Conservation (phyloP, 164 flowering plant species). For the Umbilicus rupestris region DNA sequence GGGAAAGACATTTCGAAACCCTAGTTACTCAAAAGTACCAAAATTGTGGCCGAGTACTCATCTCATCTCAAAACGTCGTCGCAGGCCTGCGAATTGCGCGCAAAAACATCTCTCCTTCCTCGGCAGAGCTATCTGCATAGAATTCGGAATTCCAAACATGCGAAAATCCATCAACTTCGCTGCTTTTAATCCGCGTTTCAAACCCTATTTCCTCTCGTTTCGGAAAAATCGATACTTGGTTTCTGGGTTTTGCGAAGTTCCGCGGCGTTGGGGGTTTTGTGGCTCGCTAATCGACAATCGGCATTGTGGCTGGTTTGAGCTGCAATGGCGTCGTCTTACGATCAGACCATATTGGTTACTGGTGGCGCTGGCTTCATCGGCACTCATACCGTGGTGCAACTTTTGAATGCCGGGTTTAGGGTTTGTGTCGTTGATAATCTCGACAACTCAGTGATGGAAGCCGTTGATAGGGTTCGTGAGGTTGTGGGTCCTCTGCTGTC, state of each 20-base stretch:
- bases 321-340: conserved; percentile 1
- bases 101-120: not conserved
- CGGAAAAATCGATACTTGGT: not conserved
- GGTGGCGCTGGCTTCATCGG: conserved; percentile 98
- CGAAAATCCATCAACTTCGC: conserved; percentile 1
- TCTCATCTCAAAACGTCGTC: not conserved
- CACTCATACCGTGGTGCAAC: conserved; percentile 78
- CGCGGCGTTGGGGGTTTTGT: not conserved
- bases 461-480: conserved; percentile 49
- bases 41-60: not conserved
- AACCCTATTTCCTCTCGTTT: not conserved
- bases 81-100: not conserved
- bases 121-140: not conserved
- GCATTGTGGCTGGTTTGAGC: not conserved
- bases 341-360: conserved; percentile 54
- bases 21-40: too few species aligned
- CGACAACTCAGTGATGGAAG: conserved; percentile 59
- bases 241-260: not conserved
- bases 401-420: conserved; percentile 49
- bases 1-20: too few species aligned
- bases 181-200: not conserved
- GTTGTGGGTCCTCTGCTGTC: conserved; percentile 57
- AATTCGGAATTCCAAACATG: not conserved
- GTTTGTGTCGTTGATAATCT: conserved; percentile 73
- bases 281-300: not conserved